phyloP scores from a whole-genome alignment of 2,329 filamentous ascomycete genomes.

The Septoria linicola region DNA sequence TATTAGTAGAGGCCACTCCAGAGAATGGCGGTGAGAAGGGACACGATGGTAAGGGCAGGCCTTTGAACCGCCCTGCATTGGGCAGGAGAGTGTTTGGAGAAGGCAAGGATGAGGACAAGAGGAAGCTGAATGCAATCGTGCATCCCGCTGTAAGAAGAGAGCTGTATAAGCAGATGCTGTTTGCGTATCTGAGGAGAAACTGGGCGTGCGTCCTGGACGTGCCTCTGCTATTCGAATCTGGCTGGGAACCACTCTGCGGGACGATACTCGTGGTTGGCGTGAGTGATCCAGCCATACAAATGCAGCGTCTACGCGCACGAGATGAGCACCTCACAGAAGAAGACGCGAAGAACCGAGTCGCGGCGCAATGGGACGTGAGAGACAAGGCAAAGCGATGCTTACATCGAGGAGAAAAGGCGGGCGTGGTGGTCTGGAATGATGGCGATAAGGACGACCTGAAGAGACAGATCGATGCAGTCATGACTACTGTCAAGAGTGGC shows the following conservation, averaged over 20 bases:
- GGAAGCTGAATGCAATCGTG: slow-evolving; percentile 81
- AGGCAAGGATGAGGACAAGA: slow-evolving; percentile 69
- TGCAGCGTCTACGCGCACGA: slow-evolving; percentile 70
- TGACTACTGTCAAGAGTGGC: slow-evolving; percentile 59
- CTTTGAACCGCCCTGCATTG: slow-evolving; percentile 81
- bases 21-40: slow-evolving; percentile 51
- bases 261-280: slow-evolving; percentile 86
- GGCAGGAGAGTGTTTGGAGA: slow-evolving; percentile 84
- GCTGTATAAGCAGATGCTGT: slow-evolving; percentile 74
- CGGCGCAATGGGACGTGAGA: slow-evolving; percentile 80
- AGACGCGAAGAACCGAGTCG: slow-evolving; percentile 82
- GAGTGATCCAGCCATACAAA: slow-evolving; percentile 74
- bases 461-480: slow-evolving; percentile 63
- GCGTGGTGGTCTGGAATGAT: slow-evolving; percentile 91
- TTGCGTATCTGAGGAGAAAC: slow-evolving; percentile 69
- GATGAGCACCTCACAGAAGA: slow-evolving; percentile 77
- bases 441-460: slow-evolving; percentile 68
- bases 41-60: slow-evolving; percentile 62
- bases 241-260: slow-evolving; percentile 81
- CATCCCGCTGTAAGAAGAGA: slow-evolving; percentile 84
- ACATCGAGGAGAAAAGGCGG: slow-evolving; percentile 61
- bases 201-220: slow-evolving; percentile 94
- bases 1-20: slow-evolving; percentile 64
- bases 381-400: slow-evolving; percentile 77
- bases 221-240: slow-evolving; percentile 85